A percentile compares a stretch with the other conserved stretches of the same genome.
Evolutionary conservation across 306 rosid species (phyloP).

Genomic region (Carpinus fangiana): DNA sequence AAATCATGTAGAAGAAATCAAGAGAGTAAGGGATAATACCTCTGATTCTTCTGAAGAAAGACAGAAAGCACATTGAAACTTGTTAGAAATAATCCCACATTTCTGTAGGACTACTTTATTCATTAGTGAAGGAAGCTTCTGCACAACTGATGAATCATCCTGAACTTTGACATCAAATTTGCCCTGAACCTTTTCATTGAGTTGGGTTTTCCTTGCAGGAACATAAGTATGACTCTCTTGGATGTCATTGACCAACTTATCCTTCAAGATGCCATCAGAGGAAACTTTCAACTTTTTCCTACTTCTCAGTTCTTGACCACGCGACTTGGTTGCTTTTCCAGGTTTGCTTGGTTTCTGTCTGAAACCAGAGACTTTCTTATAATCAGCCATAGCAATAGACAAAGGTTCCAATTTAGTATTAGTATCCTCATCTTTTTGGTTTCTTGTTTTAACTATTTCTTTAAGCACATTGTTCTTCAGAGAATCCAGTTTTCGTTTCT

Average conservation of each 20-base stretch:
- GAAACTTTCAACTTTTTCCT: constrained; percentile 42
- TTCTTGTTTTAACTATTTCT: constrained; percentile 32
- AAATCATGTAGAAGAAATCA: background rate
- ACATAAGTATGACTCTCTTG: constrained; percentile 14
- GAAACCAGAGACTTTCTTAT: constrained; percentile 17
- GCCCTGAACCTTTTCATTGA: constrained; percentile 21
- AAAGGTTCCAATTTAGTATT: constrained; percentile 28
- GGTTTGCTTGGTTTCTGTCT: constrained; percentile 20
- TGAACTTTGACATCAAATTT: constrained; percentile 21
- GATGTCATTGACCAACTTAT: constrained; percentile 2
- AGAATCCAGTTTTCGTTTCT: constrained; percentile 35
- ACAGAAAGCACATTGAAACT: constrained; percentile 71
- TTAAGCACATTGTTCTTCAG: constrained; percentile 27
- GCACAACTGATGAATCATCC: constrained; percentile 33
- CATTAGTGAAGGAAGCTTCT: constrained; percentile 32
- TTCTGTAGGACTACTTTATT: constrained; percentile 40
- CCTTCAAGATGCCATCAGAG: constrained; percentile 25
- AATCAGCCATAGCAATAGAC: constrained; percentile 27
- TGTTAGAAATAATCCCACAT: constrained; percentile 42
- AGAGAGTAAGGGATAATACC: constrained; percentile 44
- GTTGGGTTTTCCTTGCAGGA: constrained; percentile 25
- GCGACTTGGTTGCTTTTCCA: constrained; percentile 32
- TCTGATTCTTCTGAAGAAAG: constrained; percentile 76
- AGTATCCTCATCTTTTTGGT: constrained; percentile 30
- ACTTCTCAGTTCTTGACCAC: constrained; percentile 25